Evolutionary conservation across 2,329 filamentous ascomycete genomes (phyloP), one percentile per base, ranked within the genome.

Genomic region (Epichloe sibirici): DNA sequence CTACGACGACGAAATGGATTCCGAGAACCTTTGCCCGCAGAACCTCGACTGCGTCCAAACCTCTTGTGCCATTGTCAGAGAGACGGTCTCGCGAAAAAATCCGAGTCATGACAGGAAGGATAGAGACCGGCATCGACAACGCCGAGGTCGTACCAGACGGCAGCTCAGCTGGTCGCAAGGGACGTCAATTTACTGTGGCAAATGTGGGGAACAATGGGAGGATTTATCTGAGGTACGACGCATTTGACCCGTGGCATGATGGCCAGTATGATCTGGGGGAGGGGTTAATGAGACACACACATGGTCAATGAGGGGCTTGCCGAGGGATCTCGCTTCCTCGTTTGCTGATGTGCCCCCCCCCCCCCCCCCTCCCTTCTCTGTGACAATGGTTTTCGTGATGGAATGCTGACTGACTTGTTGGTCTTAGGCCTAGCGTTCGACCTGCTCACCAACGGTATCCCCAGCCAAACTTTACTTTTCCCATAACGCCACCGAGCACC

Each of bases 181-280:
- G 82, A 48, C 78, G 84, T 51, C 82, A 88, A 62, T 90, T 91
- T 65, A 83, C 85, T 2, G 87, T 91, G 51, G 82, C 84, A 49
- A 90, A 90, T 66, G 86, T 91, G 55, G 86, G 86, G 25, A 87
- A 89, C 64, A 89, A 90, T 68, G 87, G 87, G 40, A 82, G 83
- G 64, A 88, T 91, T 67, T 91, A 89, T 67, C 66, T 91, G 59
- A 86, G 85, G 85, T 90, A 81, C 63, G 78, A 40, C 43, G 43
- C 55, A 34, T 7, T 35, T 34, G 38, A 8, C 31, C n/a, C 12
- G 5, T 43, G 7, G 3, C 15, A 34, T 13, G 25, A 23, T 5
- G 13, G 13, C 6, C 42, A 21, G 28, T 28, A 31, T 9, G 12
- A 31, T 34, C 13, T 42, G 37, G 25, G 37, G 39, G 17, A 34